A percentile compares a stretch with the other conserved stretches of the same genome.
Evolutionary conservation across 306 rosid genomes (phyloP).

Genomic region (Acacia crassicarpa): DNA sequence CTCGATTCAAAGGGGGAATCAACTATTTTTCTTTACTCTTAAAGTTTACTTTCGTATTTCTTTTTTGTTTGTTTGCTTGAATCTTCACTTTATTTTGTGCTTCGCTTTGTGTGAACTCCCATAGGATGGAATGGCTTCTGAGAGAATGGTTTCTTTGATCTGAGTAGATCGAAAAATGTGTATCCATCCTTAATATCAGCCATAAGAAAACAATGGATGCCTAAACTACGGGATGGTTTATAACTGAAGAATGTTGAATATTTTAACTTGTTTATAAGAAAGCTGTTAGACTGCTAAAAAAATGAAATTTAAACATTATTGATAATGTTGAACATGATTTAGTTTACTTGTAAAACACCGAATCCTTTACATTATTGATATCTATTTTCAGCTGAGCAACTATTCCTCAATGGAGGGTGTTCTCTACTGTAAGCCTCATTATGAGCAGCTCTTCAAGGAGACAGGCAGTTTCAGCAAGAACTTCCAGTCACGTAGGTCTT

Average conservation of each 20-base stretch:
- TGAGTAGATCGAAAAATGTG: not conserved
- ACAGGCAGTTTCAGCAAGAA: conserved; percentile 71
- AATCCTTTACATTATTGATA: not conserved
- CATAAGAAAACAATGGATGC: not conserved
- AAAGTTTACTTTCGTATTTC: not conserved
- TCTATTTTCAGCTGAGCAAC: conserved; percentile 61
- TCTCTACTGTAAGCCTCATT: conserved; percentile 79
- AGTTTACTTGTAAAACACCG: not conserved
- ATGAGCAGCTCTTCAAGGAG: conserved; percentile 84
- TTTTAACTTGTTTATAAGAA: not conserved
- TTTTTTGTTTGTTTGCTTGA: not conserved
- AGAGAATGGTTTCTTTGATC: not conserved
- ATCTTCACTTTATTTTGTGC: conserved; percentile 4
- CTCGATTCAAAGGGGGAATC: not conserved
- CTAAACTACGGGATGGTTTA: not conserved
- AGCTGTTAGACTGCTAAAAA: not conserved
- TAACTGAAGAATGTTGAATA: not conserved
- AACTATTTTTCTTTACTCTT: not conserved
- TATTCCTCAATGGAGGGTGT: conserved; percentile 90
- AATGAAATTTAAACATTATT: not conserved
- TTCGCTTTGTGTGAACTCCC: not conserved
- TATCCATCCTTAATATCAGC: not conserved
- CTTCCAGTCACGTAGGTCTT: conserved; percentile 73
- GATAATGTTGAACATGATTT: conserved; percentile 13
- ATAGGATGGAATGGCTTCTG: not conserved